These are phyloP conservation scores for Ascochyta clinopodiicola DNA, from an alignment of 2,329 filamentous ascomycete species.

Conservation along the genomic window DNA sequence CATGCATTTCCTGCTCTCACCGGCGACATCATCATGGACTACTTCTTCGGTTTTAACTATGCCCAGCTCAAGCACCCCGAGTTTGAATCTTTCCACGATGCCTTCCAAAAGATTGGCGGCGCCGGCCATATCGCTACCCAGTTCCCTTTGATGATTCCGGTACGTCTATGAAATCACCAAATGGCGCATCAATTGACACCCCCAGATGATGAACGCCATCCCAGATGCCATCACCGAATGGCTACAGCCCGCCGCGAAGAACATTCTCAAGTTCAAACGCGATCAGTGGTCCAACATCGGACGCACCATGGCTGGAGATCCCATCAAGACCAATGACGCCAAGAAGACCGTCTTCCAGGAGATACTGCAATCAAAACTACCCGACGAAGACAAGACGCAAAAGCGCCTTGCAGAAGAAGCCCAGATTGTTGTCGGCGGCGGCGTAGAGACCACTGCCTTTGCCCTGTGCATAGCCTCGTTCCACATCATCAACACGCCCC, in stretches of 20 bases:
- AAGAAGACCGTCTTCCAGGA: constrained; percentile 46
- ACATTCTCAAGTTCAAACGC: constrained; percentile 41
- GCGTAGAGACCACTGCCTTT: constrained; percentile 50
- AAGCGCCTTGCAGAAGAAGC: constrained; percentile 48
- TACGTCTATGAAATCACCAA: constrained; percentile 16
- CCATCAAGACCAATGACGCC: constrained; percentile 42
- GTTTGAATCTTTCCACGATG: constrained; percentile 46
- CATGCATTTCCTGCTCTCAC: constrained; percentile 50
- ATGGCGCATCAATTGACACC: not conserved
- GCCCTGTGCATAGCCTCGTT: constrained; percentile 38
- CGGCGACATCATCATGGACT: constrained; percentile 56
- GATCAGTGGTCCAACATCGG: constrained; percentile 35
- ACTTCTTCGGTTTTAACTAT: constrained; percentile 49
- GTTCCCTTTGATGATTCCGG: constrained; percentile 40
- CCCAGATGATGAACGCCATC: constrained; percentile 42
- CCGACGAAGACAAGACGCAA: constrained; percentile 46
- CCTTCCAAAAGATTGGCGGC: constrained; percentile 40
- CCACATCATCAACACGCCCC: constrained; percentile 42
- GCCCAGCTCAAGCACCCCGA: constrained; percentile 40
- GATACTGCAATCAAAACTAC: constrained; percentile 39
- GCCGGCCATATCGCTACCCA: constrained; percentile 44
- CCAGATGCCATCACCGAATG: constrained; percentile 39
- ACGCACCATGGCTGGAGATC: constrained; percentile 36
- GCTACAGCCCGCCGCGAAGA: constrained; percentile 41
- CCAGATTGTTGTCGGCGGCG: constrained; percentile 48